These are phyloP conservation scores for Penicillium dipodomyicola DNA, from an alignment of 495 filamentous ascomycete species.

Conservation along the genomic window DNA sequence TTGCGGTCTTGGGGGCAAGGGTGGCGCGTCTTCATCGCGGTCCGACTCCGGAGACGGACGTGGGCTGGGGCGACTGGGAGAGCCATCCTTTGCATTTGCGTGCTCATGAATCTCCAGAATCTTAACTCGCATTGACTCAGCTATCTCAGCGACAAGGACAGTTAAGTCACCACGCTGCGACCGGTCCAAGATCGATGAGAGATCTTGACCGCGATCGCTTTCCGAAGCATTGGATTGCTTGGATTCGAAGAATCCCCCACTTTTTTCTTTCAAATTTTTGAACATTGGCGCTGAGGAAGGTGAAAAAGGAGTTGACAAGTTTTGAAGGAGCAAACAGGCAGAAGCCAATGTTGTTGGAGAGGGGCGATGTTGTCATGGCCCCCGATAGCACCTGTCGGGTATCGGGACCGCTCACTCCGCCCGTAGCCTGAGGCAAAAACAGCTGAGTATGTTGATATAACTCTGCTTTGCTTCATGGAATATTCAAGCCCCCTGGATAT, in stretches of 20 bases:
- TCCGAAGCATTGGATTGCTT: slow-evolving; percentile 25
- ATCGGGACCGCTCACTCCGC: slow-evolving; percentile 7
- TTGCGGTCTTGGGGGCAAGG: slow-evolving; percentile 18
- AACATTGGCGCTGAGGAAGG: slow-evolving; percentile 28
- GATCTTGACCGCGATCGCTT: slow-evolving; percentile 40
- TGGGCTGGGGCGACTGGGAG: slow-evolving; percentile 3
- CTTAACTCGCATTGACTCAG: slow-evolving; percentile 44
- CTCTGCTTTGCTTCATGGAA: not conserved
- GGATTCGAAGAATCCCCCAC: slow-evolving; percentile 34
- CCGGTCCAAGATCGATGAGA: slow-evolving; percentile 50
- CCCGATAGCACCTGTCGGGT: not conserved
- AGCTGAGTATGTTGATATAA: not conserved
- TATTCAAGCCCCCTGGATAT: not conserved
- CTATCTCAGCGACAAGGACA: slow-evolving; percentile 43
- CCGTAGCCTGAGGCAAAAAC: slow-evolving; percentile 1
- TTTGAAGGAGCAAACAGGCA: not conserved
- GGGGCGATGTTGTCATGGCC: slow-evolving; percentile 12
- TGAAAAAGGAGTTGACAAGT: not conserved
- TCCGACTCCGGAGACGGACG: slow-evolving; percentile 3
- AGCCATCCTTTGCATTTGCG: slow-evolving; percentile 19
- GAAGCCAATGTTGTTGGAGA: slow-evolving; percentile 4
- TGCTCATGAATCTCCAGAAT: slow-evolving; percentile 43
- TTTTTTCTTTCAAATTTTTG: slow-evolving; percentile 43
- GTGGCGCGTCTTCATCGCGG: slow-evolving; percentile 17
- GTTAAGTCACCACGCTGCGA: slow-evolving; percentile 51